Conservation (phyloP, 2,329 filamentous ascomycete species). For the Diaporthe sp. region DNA sequence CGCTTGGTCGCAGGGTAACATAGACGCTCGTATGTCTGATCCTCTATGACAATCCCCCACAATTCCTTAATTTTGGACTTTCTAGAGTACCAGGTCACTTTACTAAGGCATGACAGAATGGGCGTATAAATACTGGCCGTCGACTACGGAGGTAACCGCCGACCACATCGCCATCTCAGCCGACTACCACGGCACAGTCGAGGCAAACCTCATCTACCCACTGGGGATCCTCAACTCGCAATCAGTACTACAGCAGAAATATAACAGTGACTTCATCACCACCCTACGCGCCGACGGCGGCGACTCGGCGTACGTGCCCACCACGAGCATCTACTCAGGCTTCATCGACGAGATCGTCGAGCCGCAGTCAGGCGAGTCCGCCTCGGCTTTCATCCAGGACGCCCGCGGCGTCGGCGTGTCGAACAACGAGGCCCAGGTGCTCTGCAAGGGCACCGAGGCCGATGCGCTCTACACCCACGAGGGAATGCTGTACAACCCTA, state of each 20-base stretch:
- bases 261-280: conserved; percentile 55
- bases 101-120: conserved; percentile 51
- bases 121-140: conserved; percentile 67
- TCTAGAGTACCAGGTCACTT: accelerated
- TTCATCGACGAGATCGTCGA: conserved; percentile 64
- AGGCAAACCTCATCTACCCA: conserved; percentile 42
- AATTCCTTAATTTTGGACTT: no score
- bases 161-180: conserved; percentile 63
- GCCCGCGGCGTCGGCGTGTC: conserved; percentile 55
- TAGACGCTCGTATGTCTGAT: conserved; percentile 52
- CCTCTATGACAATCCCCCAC: no score
- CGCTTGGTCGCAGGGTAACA: conserved; percentile 64
- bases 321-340: conserved; percentile 63
- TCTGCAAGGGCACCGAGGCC: conserved; percentile 54
- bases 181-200: conserved; percentile 54
- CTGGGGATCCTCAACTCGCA: not conserved
- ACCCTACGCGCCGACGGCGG: conserved; percentile 57
- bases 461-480: conserved; percentile 63
- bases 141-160: conserved; percentile 53
- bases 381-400: conserved; percentile 59
- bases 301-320: conserved; percentile 65
- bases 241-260: conserved; percentile 58
- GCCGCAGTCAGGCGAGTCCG: conserved; percentile 58
- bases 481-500: conserved; percentile 56
- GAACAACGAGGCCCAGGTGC: conserved; percentile 60